Conservation (phyloP, 2,329 filamentous ascomycete genomes). For the Cryphonectria parasitica region DNA sequence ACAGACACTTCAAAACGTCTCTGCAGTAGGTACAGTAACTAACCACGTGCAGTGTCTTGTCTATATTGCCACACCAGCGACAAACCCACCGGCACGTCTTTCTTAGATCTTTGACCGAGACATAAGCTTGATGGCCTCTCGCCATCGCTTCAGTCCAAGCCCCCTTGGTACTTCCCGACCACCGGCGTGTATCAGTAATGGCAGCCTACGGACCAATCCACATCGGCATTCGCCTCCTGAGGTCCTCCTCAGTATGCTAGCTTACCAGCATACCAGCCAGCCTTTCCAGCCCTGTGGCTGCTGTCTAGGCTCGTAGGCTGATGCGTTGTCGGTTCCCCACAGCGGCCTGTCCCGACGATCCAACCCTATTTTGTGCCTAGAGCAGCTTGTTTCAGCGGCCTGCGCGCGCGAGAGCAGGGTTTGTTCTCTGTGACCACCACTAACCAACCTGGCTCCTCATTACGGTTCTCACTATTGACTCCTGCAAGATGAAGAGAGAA, state of each 20-base stretch:
- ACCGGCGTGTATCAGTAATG: not conserved
- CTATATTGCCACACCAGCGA: not conserved
- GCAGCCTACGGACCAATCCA: not conserved
- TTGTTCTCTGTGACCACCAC: not conserved
- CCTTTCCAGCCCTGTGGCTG: not conserved
- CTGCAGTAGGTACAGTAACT: too few relatives aligned
- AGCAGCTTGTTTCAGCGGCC: slow-evolving; percentile 9
- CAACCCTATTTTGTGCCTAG: slow-evolving; percentile 7
- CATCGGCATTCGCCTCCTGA: not conserved
- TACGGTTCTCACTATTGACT: not conserved
- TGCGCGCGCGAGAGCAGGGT: not conserved
- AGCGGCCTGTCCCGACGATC: slow-evolving; percentile 21
- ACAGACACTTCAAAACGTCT: not conserved
- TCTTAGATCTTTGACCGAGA: not conserved
- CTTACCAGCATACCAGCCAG: slow-evolving; percentile 1
- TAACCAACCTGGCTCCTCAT: not conserved
- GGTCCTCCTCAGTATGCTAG: not conserved
- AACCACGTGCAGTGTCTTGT: not conserved
- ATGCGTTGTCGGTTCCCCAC: slow-evolving; percentile 3
- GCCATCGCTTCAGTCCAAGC: not conserved
- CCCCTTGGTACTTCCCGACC: not conserved
- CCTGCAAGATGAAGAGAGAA: not conserved
- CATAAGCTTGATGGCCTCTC: not conserved
- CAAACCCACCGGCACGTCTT: not conserved
- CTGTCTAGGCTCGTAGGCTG: not conserved